Evolutionary conservation across 257 asterid genomes (phyloP).

Genomic region (Scutellaria baicalensis): DNA sequence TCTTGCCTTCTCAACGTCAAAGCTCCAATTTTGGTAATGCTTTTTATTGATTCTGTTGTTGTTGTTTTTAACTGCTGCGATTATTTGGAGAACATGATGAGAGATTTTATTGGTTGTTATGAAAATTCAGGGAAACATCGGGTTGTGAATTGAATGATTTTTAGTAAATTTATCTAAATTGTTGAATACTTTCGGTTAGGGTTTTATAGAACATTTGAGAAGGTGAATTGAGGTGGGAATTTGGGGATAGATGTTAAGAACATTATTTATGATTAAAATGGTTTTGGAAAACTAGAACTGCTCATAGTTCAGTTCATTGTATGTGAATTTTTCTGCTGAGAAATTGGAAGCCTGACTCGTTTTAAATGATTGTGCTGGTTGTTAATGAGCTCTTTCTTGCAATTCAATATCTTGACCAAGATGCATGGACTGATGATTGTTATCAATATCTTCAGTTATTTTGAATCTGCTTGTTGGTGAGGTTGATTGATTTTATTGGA

Average conservation of each 20-base stretch:
- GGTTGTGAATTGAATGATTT: not conserved
- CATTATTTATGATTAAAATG: not conserved
- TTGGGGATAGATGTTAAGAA: not conserved
- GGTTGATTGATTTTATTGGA: conserved; percentile 1
- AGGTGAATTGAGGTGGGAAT: conserved; percentile 1
- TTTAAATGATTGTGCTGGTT: not conserved
- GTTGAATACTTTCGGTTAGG: not conserved
- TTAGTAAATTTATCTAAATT: not conserved
- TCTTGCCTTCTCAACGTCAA: conserved; percentile 59
- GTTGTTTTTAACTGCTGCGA: not conserved
- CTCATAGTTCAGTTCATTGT: not conserved
- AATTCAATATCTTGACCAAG: not conserved
- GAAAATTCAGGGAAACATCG: too few relatives aligned
- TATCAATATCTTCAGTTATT: not conserved
- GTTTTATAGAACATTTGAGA: not conserved
- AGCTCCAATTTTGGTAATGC: conserved; percentile 56
- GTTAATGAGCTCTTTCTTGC: not conserved
- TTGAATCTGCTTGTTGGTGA: not conserved
- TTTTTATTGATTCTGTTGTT: not conserved
- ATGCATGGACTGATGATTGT: not conserved
- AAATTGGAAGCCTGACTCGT: not conserved
- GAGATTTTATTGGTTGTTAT: too few relatives aligned
- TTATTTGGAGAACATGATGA: not conserved
- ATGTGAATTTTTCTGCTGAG: not conserved
- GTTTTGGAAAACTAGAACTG: not conserved